Conservation (phyloP, 331 rosid species). For the Pyrus hybrid region DNA sequence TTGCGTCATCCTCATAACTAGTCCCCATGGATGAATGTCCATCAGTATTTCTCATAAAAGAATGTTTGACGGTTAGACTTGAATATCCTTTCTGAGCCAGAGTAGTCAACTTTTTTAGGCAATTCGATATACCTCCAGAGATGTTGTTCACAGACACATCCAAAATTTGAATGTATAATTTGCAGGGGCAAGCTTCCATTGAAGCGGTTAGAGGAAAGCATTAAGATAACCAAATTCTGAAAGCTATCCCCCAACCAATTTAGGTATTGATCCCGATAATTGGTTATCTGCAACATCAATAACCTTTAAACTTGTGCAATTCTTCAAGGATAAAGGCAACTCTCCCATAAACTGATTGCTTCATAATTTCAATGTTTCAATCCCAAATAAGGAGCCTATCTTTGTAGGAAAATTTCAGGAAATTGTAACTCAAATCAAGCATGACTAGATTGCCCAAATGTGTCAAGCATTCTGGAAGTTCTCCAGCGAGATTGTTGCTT, state of each 20-base stretch:
- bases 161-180: not conserved
- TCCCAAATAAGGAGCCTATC: not conserved
- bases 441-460: not conserved
- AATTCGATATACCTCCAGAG: not conserved
- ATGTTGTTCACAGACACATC: not conserved
- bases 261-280: not conserved
- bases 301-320: not conserved
- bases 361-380: not conserved
- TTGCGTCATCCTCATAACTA: not conserved
- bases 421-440: not conserved
- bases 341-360: not conserved
- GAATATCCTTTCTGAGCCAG: not conserved
- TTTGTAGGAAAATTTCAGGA: slow-evolving; percentile 14
- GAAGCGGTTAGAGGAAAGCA: not conserved
- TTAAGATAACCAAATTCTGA: not conserved
- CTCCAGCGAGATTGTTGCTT: not conserved
- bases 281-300: slow-evolving; percentile 1
- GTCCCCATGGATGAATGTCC: no score
- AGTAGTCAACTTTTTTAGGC: not conserved
- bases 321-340: not conserved
- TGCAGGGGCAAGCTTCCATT: not conserved
- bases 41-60: not conserved
- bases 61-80: not conserved
- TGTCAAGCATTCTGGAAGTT: slow-evolving; percentile 9
- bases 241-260: not conserved